These are phyloP conservation scores for Neurospora sp. DNA, from an alignment of 495 filamentous ascomycete genomes.

Conservation along the genomic window DNA sequence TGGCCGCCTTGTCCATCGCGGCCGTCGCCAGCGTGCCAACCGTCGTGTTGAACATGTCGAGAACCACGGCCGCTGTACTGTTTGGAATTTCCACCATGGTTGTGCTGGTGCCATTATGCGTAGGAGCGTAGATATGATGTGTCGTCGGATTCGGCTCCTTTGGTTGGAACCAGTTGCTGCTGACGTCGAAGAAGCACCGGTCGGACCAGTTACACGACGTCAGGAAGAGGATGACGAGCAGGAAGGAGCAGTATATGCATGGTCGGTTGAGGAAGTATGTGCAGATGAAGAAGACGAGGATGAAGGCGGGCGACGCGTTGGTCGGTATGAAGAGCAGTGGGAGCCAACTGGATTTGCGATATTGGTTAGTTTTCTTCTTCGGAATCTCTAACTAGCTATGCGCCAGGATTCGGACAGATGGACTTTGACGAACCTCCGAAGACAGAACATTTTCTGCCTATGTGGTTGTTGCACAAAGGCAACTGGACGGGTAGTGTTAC, in stretches of 20 bases:
- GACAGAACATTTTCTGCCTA: constrained; percentile 58
- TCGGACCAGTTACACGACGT: constrained; percentile 90
- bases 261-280: constrained; percentile 86
- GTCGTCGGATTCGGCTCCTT: constrained; percentile 20
- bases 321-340: constrained; percentile 66
- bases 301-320: constrained; percentile 74
- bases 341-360: constrained; percentile 44
- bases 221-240: constrained; percentile 78
- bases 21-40: constrained; percentile 55
- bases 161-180: constrained; percentile 75
- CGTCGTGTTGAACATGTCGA: constrained; percentile 59
- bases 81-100: constrained; percentile 17
- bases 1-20: constrained; percentile 49
- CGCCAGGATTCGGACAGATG: not conserved
- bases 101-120: constrained; percentile 25
- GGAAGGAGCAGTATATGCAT: constrained; percentile 83
- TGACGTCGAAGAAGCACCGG: constrained; percentile 76
- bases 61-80: constrained; percentile 25
- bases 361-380: not conserved
- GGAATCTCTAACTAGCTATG: not conserved
- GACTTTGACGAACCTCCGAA: constrained; percentile 53
- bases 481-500: not conserved
- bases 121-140: constrained; percentile 14
- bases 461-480: not conserved
- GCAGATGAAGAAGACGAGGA: constrained; percentile 79